phyloP scores from a whole-genome alignment of 345 rosid genomes.

The Aethionema arabicum region DNA sequence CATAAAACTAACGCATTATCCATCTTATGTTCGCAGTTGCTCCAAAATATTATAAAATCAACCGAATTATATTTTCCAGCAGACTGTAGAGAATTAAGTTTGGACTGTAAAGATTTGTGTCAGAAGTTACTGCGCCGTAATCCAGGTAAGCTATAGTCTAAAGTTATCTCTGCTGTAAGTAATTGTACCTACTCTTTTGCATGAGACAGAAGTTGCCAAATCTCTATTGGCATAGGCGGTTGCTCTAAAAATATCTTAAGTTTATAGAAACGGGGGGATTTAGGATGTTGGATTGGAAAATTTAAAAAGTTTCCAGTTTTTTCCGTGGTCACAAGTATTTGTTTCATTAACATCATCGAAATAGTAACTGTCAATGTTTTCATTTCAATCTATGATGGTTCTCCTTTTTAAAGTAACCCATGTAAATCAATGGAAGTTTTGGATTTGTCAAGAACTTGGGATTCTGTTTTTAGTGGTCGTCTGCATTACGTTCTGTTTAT shows the following conservation, averaged over 20 bases:
- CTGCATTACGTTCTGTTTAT: constrained; percentile 9
- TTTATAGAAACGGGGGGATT: constrained; percentile 5
- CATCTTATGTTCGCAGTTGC: constrained; percentile 61
- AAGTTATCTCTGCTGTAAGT: constrained; percentile 1
- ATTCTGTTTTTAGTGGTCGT: neutral
- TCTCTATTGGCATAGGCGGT: constrained; percentile 7
- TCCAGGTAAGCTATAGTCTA: constrained; percentile 62
- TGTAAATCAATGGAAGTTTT: constrained; percentile 4
- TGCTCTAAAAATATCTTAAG: constrained; percentile 9
- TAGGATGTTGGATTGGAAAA: neutral
- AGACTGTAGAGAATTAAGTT: constrained; percentile 55
- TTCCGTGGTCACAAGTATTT: constrained; percentile 2
- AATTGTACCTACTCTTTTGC: constrained; percentile 11
- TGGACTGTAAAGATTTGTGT: constrained; percentile 82
- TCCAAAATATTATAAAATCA: constrained; percentile 82
- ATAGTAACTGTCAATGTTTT: neutral
- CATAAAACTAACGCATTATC: constrained; percentile 18
- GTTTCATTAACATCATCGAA: constrained; percentile 10
- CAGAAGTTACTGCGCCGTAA: constrained; percentile 78
- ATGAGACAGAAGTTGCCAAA: constrained; percentile 1
- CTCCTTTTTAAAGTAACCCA: constrained; percentile 1
- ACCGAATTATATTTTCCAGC: constrained; percentile 75
- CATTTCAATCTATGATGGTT: constrained; percentile 14
- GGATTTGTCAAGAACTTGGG: constrained; percentile 5
- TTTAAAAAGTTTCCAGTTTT: constrained; percentile 4